Conservation (phyloP, 331 rosid genomes). For the Acacia concinna region DNA sequence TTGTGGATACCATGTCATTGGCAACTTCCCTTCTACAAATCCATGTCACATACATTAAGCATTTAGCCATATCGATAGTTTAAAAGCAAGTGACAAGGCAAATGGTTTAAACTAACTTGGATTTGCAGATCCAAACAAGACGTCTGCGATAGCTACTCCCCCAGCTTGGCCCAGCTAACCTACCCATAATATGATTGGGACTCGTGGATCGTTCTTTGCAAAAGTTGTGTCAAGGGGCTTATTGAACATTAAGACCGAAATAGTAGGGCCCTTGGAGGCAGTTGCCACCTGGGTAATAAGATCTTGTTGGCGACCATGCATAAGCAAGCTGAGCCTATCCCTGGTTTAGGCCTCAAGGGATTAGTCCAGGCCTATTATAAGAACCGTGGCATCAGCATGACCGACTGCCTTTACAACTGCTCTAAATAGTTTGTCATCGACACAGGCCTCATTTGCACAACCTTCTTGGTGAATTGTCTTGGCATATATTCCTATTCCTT, state of each 20-base stretch:
- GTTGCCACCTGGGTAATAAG: slow-evolving; percentile 69
- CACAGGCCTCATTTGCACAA: slow-evolving; percentile 62
- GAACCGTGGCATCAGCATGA: slow-evolving; percentile 66
- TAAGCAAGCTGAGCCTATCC: slow-evolving; percentile 57
- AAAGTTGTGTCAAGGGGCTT: slow-evolving; percentile 75
- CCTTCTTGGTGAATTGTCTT: slow-evolving; percentile 53
- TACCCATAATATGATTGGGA: slow-evolving; percentile 65
- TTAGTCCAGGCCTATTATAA: slow-evolving; percentile 80
- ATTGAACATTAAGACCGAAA: slow-evolving; percentile 81
- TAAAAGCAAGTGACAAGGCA: too few relatives aligned
- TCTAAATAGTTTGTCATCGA: slow-evolving; percentile 42
- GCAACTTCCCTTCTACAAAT: slow-evolving; percentile 70
- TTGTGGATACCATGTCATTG: slow-evolving; percentile 90
- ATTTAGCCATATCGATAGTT: not conserved
- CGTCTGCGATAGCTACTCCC: slow-evolving; percentile 79
- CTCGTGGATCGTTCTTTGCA: slow-evolving; percentile 53
- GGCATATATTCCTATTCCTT: slow-evolving; percentile 68
- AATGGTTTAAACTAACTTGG: slow-evolving; percentile 48
- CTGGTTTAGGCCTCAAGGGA: slow-evolving; percentile 72
- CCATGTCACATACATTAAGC: not conserved
- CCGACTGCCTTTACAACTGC: slow-evolving; percentile 63
- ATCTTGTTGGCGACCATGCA: slow-evolving; percentile 81
- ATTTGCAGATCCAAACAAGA: slow-evolving; percentile 57
- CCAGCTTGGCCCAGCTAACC: slow-evolving; percentile 94
- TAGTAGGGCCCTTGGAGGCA: slow-evolving; percentile 69